Base-by-base conservation (phyloP, 1,139 yeast genomes). In the Nakaseomyces kungkrabaensis region DNA sequence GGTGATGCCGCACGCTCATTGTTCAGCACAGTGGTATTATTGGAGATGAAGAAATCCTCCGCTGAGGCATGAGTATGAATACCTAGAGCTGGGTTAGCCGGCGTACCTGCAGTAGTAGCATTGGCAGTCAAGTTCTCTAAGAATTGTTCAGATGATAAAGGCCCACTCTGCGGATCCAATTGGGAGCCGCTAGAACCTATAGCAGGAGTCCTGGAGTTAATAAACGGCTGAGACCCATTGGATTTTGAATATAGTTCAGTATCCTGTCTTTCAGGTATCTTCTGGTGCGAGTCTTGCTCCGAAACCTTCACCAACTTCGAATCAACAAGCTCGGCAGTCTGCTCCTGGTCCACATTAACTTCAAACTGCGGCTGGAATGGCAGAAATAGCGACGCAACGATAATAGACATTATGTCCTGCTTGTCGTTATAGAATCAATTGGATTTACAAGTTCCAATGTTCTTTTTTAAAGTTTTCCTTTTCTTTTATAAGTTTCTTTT, bases 361-460 rank as follows among this genome's bases (percentile, higher is more conserved):
- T 64, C 66, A 46, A 65, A 65, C 47, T 64, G 68, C 9, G 68
- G 68, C 46, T 63, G 62, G 50, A 59, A 59, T 11, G 68, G 68
- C 46, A 65, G 54, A 50, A 65, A 65, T 47, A 65, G 51, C 11
- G 68, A 63, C 9, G 68, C 68, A 26, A 65, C 60, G 34, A 65
- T 64, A 37, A 65, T 59, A 13, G 63, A 61, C 68, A 65, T 65
- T 17, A 17, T 17, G 22, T 17, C 22, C 22, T 17, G 22, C 22
- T 17, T 17, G 22, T 17, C 22, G 22, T 17, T 17, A 17, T 17
- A 17, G 1, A 17, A 17, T 17, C 22, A 17, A 17, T 17, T 17
- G 22, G 22, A 17, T 17, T 17, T 17, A 17, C 22, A 17, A 17
- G 2, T 3, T 17, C 22, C 22, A 17, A 17, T 17, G 22, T 17